Evolutionary conservation across 805 yeast genomes (phyloP).

Genomic region (Gaillardinia entomophila): DNA sequence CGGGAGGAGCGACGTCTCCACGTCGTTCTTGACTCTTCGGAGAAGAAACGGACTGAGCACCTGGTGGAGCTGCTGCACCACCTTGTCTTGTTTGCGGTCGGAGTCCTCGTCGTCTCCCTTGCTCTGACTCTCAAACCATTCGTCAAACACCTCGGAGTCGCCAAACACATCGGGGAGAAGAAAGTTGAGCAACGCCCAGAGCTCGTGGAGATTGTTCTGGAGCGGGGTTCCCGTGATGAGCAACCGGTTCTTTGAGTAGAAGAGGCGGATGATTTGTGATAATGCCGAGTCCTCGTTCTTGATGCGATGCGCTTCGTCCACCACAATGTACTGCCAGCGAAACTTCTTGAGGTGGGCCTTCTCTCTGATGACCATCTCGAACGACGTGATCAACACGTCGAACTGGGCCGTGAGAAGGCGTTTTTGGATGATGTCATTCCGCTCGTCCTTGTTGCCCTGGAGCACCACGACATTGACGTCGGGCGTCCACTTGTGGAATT

Average conservation of each 20-base stretch:
- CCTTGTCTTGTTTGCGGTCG: slow-evolving; percentile 39
- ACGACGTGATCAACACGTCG: slow-evolving; percentile 67
- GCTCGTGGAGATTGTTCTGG: slow-evolving; percentile 72
- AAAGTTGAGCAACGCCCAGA: slow-evolving; percentile 77
- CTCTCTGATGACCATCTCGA: slow-evolving; percentile 73
- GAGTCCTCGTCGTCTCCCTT: slow-evolving; percentile 19
- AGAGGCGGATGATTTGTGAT: slow-evolving; percentile 69
- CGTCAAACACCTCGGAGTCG: slow-evolving; percentile 67
- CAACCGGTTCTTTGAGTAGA: slow-evolving; percentile 63
- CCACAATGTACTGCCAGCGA: slow-evolving; percentile 70
- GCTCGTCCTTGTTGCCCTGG: slow-evolving; percentile 69
- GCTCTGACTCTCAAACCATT: slow-evolving; percentile 49
- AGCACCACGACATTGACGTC: slow-evolving; percentile 64
- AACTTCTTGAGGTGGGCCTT: slow-evolving; percentile 61
- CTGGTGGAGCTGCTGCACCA: slow-evolving; percentile 67
- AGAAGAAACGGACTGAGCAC: slow-evolving; percentile 70
- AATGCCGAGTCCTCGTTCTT: slow-evolving; percentile 70
- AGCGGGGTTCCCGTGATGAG: slow-evolving; percentile 79
- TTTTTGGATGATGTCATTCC: slow-evolving; percentile 48
- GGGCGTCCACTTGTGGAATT: slow-evolving; percentile 74
- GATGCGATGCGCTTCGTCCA: slow-evolving; percentile 81
- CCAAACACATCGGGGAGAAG: slow-evolving; percentile 74
- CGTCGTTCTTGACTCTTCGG: slow-evolving; percentile 74
- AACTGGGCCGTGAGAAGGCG: slow-evolving; percentile 55
- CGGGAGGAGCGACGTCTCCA: slow-evolving; percentile 72